Base-by-base conservation (phyloP, 2,329 filamentous ascomycete genomes). In the Coleophoma cylindrospora region DNA sequence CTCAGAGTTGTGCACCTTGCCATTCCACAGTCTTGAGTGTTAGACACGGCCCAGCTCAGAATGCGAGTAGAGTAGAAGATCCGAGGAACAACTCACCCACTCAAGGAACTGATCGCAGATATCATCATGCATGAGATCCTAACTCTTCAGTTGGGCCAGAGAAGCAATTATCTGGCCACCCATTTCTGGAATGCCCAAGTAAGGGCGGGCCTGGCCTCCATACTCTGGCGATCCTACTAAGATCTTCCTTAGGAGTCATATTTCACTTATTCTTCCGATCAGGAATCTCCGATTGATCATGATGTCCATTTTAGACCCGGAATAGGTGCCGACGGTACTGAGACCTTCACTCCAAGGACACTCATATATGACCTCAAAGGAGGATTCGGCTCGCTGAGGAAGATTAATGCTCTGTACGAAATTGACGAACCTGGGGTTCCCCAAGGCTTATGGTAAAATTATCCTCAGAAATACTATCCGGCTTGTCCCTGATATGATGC, bases 161-260 rank as follows among this genome's bases (percentile, higher is more conserved):
- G 88, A 65, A 91, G 88, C 67, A 99, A 99, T 68, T 95, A 96
- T 63, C 74, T 95, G 19, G 91, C 87, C 32, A 95, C 91, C 0
- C 94, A 99, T 72, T 99, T 96, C 68, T 99, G 94, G 94, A 99
- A 99, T 63, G 77, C 88, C 6, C 92, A 96, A 75, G 89, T 89
- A 62, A 55, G 64, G 27, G 36, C 21, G 12, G 33, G 37, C 37
- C 7, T 21, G 43, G 34, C 27, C 14, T 50, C 44, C 37, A 10
- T 48, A 7, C 37, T 7, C 14, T 13, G 36, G 12, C 15, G 41
- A 21, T 34, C 41, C 47, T 59, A 49, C 62, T 53, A 40, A 50
- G 47, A 15, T n/a, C n/a, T 17, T 34, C 13, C 33, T 11, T 55
- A 96, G 87, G 94, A 99, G 75, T 96, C 92, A 1, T 99, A 99